Base-by-base conservation (phyloP, 1,139 yeast species). In the Arxiozyma telluris region DNA sequence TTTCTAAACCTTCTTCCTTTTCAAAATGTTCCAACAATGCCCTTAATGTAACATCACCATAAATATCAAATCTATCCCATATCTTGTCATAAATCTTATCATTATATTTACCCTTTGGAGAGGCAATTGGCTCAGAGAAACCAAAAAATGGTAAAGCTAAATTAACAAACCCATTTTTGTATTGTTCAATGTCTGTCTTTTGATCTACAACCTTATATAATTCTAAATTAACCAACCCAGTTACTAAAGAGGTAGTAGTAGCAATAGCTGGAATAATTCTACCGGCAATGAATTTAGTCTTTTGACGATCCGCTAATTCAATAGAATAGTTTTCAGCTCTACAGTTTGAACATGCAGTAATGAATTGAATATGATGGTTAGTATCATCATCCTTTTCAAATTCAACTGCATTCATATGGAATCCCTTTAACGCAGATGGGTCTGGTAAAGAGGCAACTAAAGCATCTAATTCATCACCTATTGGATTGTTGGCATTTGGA, bases 231-330 rank as follows among this genome's bases (percentile, higher is more conserved):
- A 90, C 96, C 65, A 93, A 77, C 48, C 99, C 99, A 6, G 98
- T 89, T 17, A 93, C 98, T 63, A 91, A 76, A 15, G 97, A 96
- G 22, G 99, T 93, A 5, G 99, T 94, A 1, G 99, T 93, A 43
- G 98, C 98, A 76, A 93, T 93, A 20, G 98, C 98, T 15, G 99
- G 99, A 61, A 93, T 91, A 61, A 93, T 93, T 71, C 94, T 84
- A 54, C 98, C 98, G 18, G 95, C 95, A 68, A 86, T 86, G 60
- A 86, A 84, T 68, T 87, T 87, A 39, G 94, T 87, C 73, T 83
- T 85, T 53, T 80, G 80, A 55, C 80, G 81, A 67, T 84, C 94
- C 38, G 86, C 93, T 58, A 86, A 71, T 64, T 86, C 93, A 64
- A 93, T 91, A 47, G 83, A 80, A 69, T 94, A 93, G 72, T 91